Evolutionary conservation across 352 stramenopile genomes (phyloP), one percentile per base, ranked within the genome.

Genomic region (Phytophthora idaei): DNA sequence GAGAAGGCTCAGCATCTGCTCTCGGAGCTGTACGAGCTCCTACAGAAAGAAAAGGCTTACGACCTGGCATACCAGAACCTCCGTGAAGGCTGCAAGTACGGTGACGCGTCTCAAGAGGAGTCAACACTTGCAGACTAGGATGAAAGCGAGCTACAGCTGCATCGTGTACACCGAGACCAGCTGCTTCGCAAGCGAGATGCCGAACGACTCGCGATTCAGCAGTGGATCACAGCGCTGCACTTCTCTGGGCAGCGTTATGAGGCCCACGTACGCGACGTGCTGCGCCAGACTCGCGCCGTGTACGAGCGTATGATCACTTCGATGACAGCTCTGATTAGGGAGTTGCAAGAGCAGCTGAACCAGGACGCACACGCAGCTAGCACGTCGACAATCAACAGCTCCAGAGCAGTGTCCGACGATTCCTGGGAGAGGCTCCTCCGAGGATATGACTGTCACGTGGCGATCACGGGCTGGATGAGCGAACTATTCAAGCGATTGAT

Each of bases 381-480:
- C 2, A 56, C 32, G 21, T 21, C 21, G 8, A 2, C 42, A 17
- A 32, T 31, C 31, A 56, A 61, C 39, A 57, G 57, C 17, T 34
- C 31, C 0, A 28, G 10, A 4, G 21, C 57, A 11, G 45, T 28
- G 15, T 51, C 52, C 0, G 55, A 61, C n/a, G 42, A 74, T 3
- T 52, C 34, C 11, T 64, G 57, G 57, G 56, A 44, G 46, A 31
- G 1, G 0, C 46, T 61, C 25, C n/a, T 73, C 34, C 46, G 36
- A 54, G 47, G 15, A 31, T 77, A 63, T 28, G 56, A 71, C 17
- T 73, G 59, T 29, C 67, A 74, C 44, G 41, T 68, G 12, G 15
- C 65, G 12, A 73, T 76, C 21, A 81, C 71, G 12, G 56, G 48
- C 48, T 90, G 81, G 81, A 73, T 90, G 71, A 68, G 73, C 36